A percentile compares a stretch with the other conserved stretches of the same genome.
These are phyloP conservation scores for Starmerella roubikii DNA, from an alignment of 805 yeast species.

Conservation along the genomic window DNA sequence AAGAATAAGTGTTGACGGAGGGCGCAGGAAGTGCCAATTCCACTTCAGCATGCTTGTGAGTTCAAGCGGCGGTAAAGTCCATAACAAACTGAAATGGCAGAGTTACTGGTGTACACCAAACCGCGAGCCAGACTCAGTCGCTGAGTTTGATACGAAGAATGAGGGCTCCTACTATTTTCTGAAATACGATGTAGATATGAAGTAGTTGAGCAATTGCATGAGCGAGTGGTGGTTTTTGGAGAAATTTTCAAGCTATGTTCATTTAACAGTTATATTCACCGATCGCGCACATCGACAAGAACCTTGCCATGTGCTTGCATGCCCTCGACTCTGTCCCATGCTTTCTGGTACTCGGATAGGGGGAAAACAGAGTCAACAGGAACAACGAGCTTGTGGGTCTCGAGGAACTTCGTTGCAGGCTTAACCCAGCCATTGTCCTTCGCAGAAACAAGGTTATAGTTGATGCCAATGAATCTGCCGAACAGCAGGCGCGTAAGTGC, in stretches of 20 bases:
- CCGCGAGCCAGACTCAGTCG: slow-evolving; percentile 41
- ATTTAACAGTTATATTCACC: not conserved
- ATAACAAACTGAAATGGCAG: slow-evolving; percentile 62
- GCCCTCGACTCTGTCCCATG: slow-evolving; percentile 35
- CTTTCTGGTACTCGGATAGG: slow-evolving; percentile 38
- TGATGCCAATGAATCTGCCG: slow-evolving; percentile 23
- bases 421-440: slow-evolving; percentile 29
- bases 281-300: slow-evolving; percentile 28
- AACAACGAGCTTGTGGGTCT: slow-evolving; percentile 32
- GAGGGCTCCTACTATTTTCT: slow-evolving; percentile 66
- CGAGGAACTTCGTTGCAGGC: slow-evolving; percentile 34
- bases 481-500: slow-evolving; percentile 20
- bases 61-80: slow-evolving; percentile 47
- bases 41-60: slow-evolving; percentile 50
- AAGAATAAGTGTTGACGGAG: slow-evolving; percentile 29
- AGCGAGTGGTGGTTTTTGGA: too few relatives aligned
- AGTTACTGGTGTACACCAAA: slow-evolving; percentile 44
- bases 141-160: slow-evolving; percentile 44
- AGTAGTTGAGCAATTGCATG: too few relatives aligned
- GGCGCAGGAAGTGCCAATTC: slow-evolving; percentile 50
- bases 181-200: not conserved
- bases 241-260: too few relatives aligned
- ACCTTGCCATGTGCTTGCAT: slow-evolving; percentile 55
- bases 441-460: slow-evolving; percentile 18
- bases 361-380: slow-evolving; percentile 41